Percentiles rank a stretch among this genome's conserved stretches.
Evolutionary conservation across 768 basidiomycete species (phyloP).

Genomic region (Wakefieldia striispora): DNA sequence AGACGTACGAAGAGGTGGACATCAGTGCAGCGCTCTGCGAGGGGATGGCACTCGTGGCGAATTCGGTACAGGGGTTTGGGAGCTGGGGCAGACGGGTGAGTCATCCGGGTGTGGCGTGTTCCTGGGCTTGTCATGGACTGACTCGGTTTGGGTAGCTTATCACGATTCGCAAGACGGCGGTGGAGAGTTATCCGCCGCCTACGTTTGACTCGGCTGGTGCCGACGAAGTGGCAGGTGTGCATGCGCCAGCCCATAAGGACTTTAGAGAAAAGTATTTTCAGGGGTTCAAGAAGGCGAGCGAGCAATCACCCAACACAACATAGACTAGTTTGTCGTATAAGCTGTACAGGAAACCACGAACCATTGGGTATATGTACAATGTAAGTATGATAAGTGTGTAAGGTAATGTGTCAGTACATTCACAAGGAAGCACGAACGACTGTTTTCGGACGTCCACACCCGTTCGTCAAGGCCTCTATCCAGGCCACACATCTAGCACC

Average conservation of each 20-base stretch:
- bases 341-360: too few species aligned
- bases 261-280: conserved; percentile 89
- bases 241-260: conserved; percentile 81
- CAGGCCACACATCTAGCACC: not conserved
- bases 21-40: conserved; percentile 73
- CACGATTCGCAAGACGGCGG: conserved; percentile 75
- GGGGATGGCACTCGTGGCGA: conserved; percentile 86
- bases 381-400: too few species aligned
- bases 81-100: conserved; percentile 91
- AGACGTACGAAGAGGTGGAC: conserved; percentile 88
- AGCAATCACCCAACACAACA: conserved; percentile 3
- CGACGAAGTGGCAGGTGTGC: conserved; percentile 23
- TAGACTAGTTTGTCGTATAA: too few species aligned
- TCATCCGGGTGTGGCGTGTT: conserved; percentile 3
- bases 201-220: conserved; percentile 42
- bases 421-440: too few species aligned
- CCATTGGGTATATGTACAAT: too few species aligned
- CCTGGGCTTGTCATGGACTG: not conserved
- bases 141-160: conserved; percentile 61
- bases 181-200: conserved; percentile 47
- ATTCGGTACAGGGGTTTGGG: conserved; percentile 91
- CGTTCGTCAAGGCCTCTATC: not conserved
- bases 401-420: too few species aligned
- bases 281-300: conserved; percentile 58
- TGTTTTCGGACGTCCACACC: too few species aligned